Evolutionary conservation across 176 grass and related monocot species (phyloP).

Genomic region (Oryza meyeriana): DNA sequence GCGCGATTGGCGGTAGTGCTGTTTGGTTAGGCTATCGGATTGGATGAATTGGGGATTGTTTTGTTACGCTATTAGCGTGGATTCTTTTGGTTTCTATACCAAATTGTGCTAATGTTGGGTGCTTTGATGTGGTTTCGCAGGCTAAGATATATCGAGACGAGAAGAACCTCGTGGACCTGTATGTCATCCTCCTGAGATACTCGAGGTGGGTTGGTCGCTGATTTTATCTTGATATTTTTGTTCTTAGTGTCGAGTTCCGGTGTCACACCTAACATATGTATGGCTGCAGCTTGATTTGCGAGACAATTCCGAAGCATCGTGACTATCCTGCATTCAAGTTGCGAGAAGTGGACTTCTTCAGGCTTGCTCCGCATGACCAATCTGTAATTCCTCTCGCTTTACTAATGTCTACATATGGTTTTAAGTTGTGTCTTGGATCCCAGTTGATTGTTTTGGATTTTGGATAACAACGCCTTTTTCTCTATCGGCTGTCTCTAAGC

Average conservation of each 20-base stretch:
- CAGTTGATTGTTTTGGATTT: conserved; percentile 1
- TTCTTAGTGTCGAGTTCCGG: conserved; percentile 1
- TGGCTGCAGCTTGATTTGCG: conserved; percentile 74
- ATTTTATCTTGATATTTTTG: conserved; percentile 9
- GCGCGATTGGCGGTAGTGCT: background rate
- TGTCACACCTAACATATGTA: conserved; percentile 14
- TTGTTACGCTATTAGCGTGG: background rate
- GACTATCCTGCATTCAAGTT: conserved; percentile 62
- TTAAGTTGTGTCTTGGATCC: background rate
- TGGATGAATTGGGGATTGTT: conserved; percentile 32
- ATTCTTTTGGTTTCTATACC: background rate
- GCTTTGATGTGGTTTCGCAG: conserved; percentile 39
- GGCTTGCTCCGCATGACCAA: conserved; percentile 30
- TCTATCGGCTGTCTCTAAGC: background rate
- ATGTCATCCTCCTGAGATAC: conserved; percentile 91
- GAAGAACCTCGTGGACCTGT: conserved; percentile 87
- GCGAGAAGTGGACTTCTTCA: conserved; percentile 53
- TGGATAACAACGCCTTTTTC: background rate
- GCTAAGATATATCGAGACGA: conserved; percentile 93
- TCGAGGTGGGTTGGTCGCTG: conserved; percentile 58
- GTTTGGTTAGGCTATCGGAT: background rate
- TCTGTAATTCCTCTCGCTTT: conserved; percentile 40
- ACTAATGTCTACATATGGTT: background rate
- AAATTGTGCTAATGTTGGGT: conserved; percentile 29
- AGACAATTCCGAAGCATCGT: conserved; percentile 89